Base-by-base conservation (phyloP, 306 rosid species). In the Vigna unguiculata region DNA sequence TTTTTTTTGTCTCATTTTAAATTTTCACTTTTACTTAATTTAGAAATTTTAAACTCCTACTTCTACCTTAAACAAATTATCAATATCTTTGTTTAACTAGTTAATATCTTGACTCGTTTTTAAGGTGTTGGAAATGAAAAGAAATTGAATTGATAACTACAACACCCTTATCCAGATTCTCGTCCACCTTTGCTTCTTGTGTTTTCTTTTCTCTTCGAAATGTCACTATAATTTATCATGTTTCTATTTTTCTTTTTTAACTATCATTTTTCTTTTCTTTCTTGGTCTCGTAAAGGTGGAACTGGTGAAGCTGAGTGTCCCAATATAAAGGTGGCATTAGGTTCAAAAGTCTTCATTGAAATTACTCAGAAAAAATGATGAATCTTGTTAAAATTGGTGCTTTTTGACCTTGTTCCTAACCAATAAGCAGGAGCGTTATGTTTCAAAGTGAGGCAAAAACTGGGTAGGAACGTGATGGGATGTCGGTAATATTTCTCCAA, bases 371-470 rank as follows among this genome's bases (percentile, higher is more conserved):
- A 54, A 54, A 52, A 61, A 75, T 77, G 22, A 69, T 78, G 64
- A 14, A 24, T 60, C 7, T 20, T 66, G 71, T 53, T 76, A n/a
- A 21, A 65, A 49, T 71, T 69, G 55, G 48, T 74, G 54, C 83
- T 59, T 86, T 86, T 83, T 86, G 81, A 86, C 83, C 79, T 80
- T 78, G 81, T 64, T 80, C 32, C 15, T 40, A 28, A 52, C 85
- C 83, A 83, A 83, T 80, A 40, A 77, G 60, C 78, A 67, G 32
- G 61, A 58, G 45, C 38, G 36, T 71, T 78, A 22, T 74, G 79
- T 80, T 69, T 47, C 66, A 69, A 74, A 51, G 43, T 51, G 67
- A 49, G 36, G 69, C 52, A 76, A 83, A 69, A 79, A 30, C 32
- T 70, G 40, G 47, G 19, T 15, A 30, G 34, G 52, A 70, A 45